Evolutionary conservation across 768 basidiomycete species (phyloP).

Genomic region (Sporobolomyces pararoseus): DNA sequence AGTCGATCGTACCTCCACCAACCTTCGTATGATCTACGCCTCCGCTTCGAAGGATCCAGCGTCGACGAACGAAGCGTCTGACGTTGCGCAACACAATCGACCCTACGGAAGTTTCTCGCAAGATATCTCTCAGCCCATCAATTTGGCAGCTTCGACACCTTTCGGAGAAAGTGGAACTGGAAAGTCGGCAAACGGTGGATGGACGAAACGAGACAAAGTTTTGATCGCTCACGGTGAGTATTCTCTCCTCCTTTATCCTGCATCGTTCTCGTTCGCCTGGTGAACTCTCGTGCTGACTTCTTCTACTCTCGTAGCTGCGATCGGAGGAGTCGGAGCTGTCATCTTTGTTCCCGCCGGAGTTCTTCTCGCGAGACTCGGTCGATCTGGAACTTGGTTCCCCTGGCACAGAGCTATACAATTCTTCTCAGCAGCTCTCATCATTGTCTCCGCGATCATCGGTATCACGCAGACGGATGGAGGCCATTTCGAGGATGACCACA

Average conservation of each 20-base stretch:
- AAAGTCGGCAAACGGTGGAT: background rate
- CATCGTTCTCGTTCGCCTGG: background rate
- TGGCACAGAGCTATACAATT: constrained; percentile 6
- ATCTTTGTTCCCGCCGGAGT: constrained; percentile 25
- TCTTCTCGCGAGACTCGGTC: constrained; percentile 24
- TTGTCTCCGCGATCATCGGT: constrained; percentile 11
- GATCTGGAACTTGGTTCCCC: constrained; percentile 17
- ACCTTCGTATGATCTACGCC: constrained; percentile 18
- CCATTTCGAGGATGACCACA: constrained; percentile 1
- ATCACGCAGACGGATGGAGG: background rate
- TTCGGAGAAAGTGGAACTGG: background rate
- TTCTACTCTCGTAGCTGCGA: background rate
- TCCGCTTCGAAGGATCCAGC: constrained; percentile 1
- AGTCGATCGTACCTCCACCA: background rate
- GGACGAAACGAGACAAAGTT: constrained; percentile 20
- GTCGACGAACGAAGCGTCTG: background rate
- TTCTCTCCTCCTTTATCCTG: no score
- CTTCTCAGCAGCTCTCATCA: background rate
- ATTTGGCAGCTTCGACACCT: background rate
- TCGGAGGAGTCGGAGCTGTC: constrained; percentile 15
- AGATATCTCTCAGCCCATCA: constrained; percentile 4
- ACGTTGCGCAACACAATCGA: constrained; percentile 18
- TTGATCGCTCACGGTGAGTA: constrained; percentile 24
- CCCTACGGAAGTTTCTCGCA: background rate
- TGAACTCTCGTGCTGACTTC: no score